phyloP scores from a whole-genome alignment of 495 filamentous ascomycete genomes.

The Trichoderma gamsii region DNA sequence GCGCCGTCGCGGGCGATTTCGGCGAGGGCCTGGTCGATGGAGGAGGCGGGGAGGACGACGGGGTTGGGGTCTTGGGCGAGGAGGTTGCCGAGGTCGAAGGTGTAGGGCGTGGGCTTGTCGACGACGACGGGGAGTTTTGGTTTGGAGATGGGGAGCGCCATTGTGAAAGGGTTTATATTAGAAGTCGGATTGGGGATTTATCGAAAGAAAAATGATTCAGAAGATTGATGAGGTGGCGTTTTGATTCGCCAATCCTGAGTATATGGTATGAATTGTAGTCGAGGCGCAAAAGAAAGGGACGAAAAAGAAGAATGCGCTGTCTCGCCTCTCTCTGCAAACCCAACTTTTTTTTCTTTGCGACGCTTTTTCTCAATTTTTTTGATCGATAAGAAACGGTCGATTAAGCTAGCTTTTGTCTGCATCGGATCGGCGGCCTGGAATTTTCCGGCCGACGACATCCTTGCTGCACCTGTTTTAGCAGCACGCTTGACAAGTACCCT shows the following conservation, averaged over 20 bases:
- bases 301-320: too few relatives aligned
- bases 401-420: not conserved
- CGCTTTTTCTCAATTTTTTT: not conserved
- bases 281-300: too few relatives aligned
- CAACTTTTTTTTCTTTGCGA: not conserved
- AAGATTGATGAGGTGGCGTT: too few relatives aligned
- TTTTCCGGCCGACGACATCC: not conserved
- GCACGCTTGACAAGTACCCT: not conserved
- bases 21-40: constrained; percentile 53
- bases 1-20: constrained; percentile 74
- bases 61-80: constrained; percentile 79
- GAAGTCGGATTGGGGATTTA: too few relatives aligned
- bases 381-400: not conserved
- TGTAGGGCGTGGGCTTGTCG: constrained; percentile 79
- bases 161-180: constrained; percentile 20
- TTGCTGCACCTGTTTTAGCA: not conserved
- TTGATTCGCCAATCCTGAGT: too few relatives aligned
- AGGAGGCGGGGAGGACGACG: constrained; percentile 43
- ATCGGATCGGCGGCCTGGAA: constrained; percentile 6
- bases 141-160: constrained; percentile 28
- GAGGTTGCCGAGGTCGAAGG: constrained; percentile 86
- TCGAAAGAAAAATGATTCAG: too few relatives aligned
- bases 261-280: too few relatives aligned
- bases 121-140: constrained; percentile 55
- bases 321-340: not conserved